Evolutionary conservation across 75 land plant species (phyloP).

Genomic region (Pinus taeda): DNA sequence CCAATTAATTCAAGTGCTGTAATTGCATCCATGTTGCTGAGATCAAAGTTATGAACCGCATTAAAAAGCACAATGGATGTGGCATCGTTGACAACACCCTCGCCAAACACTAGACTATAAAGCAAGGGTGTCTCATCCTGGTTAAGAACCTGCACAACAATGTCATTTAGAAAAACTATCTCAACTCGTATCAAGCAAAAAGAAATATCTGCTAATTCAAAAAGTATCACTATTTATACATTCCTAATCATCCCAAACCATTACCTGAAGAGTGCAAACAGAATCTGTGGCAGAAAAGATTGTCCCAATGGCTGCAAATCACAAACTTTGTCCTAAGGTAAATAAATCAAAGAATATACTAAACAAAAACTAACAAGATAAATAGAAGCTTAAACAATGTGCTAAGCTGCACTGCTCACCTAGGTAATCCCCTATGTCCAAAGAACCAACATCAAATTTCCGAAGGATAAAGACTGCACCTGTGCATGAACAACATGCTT

Average conservation of each 20-base stretch:
- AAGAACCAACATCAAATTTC: background rate
- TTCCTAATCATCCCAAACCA: too few species aligned
- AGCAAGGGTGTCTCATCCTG: conserved; percentile 44
- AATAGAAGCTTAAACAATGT: background rate
- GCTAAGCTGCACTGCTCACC: background rate
- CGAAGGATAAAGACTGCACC: conserved; percentile 9
- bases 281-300: conserved; percentile 70
- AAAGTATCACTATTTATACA: too few species aligned
- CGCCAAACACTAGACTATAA: conserved; percentile 41
- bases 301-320: conserved; percentile 39
- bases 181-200: background rate
- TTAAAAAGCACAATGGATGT: conserved; percentile 45
- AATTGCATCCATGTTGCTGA: conserved; percentile 14
- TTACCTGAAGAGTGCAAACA: conserved; percentile 57
- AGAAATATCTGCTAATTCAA: background rate
- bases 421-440: conserved; percentile 10
- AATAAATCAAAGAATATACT: background rate
- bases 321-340: background rate
- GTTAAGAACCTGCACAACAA: conserved; percentile 21
- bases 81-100: conserved; percentile 49
- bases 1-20: conserved; percentile 14
- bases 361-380: background rate
- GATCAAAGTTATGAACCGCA: conserved; percentile 16
- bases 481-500: background rate
- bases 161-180: background rate